Evolutionary conservation across 768 basidiomycete species (phyloP).

Genomic region (Panaeolus cyanescens): DNA sequence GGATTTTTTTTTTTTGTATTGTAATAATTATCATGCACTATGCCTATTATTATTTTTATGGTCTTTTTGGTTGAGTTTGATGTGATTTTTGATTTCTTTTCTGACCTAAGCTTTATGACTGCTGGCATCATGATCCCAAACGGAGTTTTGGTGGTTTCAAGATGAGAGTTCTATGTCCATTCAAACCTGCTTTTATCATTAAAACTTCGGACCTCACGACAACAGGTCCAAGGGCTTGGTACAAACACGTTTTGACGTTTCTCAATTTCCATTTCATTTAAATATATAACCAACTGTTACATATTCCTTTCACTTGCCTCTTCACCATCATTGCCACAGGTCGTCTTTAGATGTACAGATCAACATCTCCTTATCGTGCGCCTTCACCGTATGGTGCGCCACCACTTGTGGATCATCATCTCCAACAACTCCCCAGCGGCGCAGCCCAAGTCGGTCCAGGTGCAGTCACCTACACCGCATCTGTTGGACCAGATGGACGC

Average conservation of each 20-base stretch:
- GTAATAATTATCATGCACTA: neutral
- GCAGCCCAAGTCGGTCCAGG: conserved; percentile 59
- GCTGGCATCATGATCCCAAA: neutral
- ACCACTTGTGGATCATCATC: neutral
- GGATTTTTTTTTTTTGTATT: conserved; percentile 12
- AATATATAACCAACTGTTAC: neutral
- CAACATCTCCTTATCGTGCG: conserved; percentile 33
- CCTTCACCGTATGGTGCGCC: conserved; percentile 27
- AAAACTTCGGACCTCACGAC: neutral
- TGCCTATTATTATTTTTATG: conserved; percentile 12
- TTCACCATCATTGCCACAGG: neutral
- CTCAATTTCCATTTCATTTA: conserved; percentile 1
- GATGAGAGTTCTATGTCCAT: neutral
- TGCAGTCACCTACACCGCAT: conserved; percentile 74
- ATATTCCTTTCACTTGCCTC: conserved; percentile 2
- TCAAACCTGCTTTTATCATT: neutral
- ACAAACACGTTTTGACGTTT: conserved; percentile 2
- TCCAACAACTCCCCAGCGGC: conserved; percentile 24
- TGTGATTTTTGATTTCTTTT: neutral
- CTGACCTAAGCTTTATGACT: neutral
- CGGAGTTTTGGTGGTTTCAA: neutral
- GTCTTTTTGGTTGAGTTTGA: no score
- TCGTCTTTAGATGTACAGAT: conserved; percentile 28
- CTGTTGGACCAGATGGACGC: conserved; percentile 61
- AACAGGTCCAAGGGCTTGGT: conserved; percentile 5